These are phyloP conservation scores for Noccaea caerulescens DNA, from an alignment of 345 rosid species.

Conservation along the genomic window DNA sequence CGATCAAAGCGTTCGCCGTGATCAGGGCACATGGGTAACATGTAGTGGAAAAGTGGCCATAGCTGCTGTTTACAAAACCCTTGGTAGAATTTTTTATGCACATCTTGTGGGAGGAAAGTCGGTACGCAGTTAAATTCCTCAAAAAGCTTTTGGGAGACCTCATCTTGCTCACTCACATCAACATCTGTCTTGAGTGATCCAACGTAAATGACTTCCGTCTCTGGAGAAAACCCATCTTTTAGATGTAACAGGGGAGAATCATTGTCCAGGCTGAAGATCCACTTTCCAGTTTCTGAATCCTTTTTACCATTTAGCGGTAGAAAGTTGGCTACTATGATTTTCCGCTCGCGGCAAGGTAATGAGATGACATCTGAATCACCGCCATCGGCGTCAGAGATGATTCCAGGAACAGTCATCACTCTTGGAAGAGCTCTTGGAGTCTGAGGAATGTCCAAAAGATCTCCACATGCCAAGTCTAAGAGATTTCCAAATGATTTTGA, in stretches of 20 bases:
- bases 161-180: constrained; percentile 52
- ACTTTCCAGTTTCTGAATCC: constrained; percentile 46
- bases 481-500: constrained; percentile 70
- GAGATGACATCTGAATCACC: constrained; percentile 41
- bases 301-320: constrained; percentile 53
- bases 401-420: constrained; percentile 64
- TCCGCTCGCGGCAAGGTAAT: constrained; percentile 35
- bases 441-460: constrained; percentile 59
- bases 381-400: constrained; percentile 53
- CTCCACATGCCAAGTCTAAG: constrained; percentile 64
- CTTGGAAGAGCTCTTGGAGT: constrained; percentile 58
- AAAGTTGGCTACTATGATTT: constrained; percentile 51
- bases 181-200: constrained; percentile 53
- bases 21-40: constrained; percentile 56
- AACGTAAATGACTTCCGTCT: constrained; percentile 49
- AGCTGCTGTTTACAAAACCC: constrained; percentile 56
- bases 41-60: constrained; percentile 61
- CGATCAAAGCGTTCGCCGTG: constrained; percentile 52
- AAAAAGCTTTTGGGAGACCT: constrained; percentile 47
- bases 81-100: constrained; percentile 50
- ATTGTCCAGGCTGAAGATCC: constrained; percentile 47
- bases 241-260: constrained; percentile 51
- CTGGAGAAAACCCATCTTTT: constrained; percentile 51
- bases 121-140: constrained; percentile 55
- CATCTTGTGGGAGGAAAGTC: constrained; percentile 53